These are phyloP conservation scores for Millerozyma acaciae DNA, from an alignment of 805 yeast genomes.

Conservation along the genomic window DNA sequence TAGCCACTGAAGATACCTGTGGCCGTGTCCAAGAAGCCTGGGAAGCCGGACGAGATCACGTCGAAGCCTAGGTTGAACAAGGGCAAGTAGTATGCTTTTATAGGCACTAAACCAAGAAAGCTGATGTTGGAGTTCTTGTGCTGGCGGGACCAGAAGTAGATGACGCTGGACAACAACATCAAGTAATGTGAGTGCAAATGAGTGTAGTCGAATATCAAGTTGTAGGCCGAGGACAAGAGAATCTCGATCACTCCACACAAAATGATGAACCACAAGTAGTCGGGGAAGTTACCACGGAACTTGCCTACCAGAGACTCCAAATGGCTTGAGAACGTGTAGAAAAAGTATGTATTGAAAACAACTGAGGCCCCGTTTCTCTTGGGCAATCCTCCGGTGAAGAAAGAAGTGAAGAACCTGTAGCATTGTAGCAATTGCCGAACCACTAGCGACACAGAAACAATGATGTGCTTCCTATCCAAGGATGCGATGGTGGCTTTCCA, in stretches of 20 bases:
- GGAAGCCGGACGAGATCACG: conserved; percentile 40
- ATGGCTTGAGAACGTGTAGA: conserved; percentile 54
- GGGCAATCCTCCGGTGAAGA: conserved; percentile 47
- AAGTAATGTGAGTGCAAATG: conserved; percentile 23
- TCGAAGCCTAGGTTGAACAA: conserved; percentile 30
- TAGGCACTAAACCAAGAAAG: conserved; percentile 50
- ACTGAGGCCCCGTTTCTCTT: conserved; percentile 24
- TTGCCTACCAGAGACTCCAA: conserved; percentile 45
- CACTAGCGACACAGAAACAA: conserved; percentile 6
- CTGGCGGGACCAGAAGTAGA: conserved; percentile 60
- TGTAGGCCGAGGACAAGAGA: conserved; percentile 26
- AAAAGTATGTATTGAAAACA: conserved; percentile 42
- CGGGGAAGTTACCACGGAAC: conserved; percentile 48
- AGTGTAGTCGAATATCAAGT: conserved; percentile 16
- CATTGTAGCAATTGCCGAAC: conserved; percentile 28
- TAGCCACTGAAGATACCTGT: conserved; percentile 57
- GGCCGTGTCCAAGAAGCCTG: conserved; percentile 36
- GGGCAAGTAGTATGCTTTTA: conserved; percentile 55
- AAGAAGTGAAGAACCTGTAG: conserved; percentile 48
- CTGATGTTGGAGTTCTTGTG: conserved; percentile 51
- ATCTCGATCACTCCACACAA: conserved; percentile 47
- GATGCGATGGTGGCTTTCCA: conserved; percentile 1
- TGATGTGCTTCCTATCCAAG: not conserved
- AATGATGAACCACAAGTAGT: conserved; percentile 52
- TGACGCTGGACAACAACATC: conserved; percentile 50